Evolutionary conservation across 2,329 filamentous ascomycete genomes (phyloP).

Genomic region (Colletotrichum nymphaeae): DNA sequence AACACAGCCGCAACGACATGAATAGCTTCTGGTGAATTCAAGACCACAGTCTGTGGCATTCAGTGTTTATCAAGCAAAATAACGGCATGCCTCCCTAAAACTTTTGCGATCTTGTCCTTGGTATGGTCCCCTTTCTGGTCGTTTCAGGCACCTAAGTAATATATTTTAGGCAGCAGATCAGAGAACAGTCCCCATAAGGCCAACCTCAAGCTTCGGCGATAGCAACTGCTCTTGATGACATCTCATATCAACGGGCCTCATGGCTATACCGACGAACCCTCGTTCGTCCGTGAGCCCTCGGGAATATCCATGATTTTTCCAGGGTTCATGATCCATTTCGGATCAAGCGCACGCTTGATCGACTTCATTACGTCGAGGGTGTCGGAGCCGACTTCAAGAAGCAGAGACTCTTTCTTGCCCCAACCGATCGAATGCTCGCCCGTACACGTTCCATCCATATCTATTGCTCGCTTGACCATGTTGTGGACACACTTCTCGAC

Average conservation of each 20-base stretch:
- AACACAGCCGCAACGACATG: too few species aligned
- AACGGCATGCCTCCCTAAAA: too few species aligned
- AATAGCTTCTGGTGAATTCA: too few species aligned
- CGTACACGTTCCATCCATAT: slow-evolving; percentile 95
- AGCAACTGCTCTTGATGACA: not conserved
- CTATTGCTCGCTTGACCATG: slow-evolving; percentile 90
- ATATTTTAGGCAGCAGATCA: not conserved
- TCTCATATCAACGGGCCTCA: not conserved
- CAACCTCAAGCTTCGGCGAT: not conserved
- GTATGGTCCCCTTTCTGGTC: too few species aligned
- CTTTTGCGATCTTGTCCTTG: not conserved
- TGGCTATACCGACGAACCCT: not conserved
- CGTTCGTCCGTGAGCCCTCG: slow-evolving; percentile 41
- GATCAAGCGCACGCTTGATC: slow-evolving; percentile 86
- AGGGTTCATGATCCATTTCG: slow-evolving; percentile 89
- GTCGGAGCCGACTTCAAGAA: slow-evolving; percentile 82
- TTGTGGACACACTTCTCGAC: slow-evolving; percentile 86
- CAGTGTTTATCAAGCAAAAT: too few species aligned
- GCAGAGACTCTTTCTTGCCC: slow-evolving; percentile 84
- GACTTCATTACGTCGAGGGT: slow-evolving; percentile 87
- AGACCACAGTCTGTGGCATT: too few species aligned
- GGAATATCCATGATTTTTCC: slow-evolving; percentile 87
- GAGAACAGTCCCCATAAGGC: not conserved
- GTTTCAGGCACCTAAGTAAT: too few species aligned
- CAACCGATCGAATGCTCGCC: slow-evolving; percentile 89